Conservation (phyloP, 2,329 filamentous ascomycete species). For the Magnaporthiopsis poae region DNA sequence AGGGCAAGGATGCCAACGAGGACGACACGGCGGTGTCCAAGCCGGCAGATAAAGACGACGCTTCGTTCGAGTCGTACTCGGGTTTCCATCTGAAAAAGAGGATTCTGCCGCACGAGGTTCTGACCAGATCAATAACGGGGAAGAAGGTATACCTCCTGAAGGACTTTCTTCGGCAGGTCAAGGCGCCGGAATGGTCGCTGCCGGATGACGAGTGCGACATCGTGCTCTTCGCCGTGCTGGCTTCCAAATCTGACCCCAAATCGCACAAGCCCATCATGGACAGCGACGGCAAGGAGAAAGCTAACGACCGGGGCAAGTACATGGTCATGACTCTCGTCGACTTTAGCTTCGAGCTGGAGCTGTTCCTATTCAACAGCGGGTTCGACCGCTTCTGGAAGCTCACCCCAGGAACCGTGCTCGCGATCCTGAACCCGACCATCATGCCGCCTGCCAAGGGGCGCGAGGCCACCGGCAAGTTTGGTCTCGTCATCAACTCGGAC, state of each 20-base stretch:
- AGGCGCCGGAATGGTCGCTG: conserved; percentile 70
- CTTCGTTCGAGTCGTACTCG: conserved; percentile 76
- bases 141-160: conserved; percentile 73
- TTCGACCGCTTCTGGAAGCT: conserved; percentile 92
- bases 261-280: conserved; percentile 42
- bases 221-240: conserved; percentile 79
- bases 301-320: conserved; percentile 65
- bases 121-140: conserved; percentile 66
- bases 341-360: conserved; percentile 78
- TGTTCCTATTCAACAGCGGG: conserved; percentile 83
- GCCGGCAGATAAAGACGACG: conserved; percentile 31
- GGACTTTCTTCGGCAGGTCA: conserved; percentile 70
- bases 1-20: neutral
- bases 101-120: conserved; percentile 68
- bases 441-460: conserved; percentile 74
- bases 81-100: conserved; percentile 73
- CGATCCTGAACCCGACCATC: conserved; percentile 81
- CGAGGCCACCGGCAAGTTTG: conserved; percentile 73
- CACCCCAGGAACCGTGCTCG: conserved; percentile 80
- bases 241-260: conserved; percentile 75
- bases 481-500: conserved; percentile 72
- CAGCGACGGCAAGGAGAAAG: conserved; percentile 28
- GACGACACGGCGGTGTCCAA: too few species aligned
- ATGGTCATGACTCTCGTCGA: conserved; percentile 86
- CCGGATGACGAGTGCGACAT: conserved; percentile 79